Evolutionary conservation across 2,329 filamentous ascomycete genomes (phyloP).

Genomic region (Neocatenulostroma microsporum): DNA sequence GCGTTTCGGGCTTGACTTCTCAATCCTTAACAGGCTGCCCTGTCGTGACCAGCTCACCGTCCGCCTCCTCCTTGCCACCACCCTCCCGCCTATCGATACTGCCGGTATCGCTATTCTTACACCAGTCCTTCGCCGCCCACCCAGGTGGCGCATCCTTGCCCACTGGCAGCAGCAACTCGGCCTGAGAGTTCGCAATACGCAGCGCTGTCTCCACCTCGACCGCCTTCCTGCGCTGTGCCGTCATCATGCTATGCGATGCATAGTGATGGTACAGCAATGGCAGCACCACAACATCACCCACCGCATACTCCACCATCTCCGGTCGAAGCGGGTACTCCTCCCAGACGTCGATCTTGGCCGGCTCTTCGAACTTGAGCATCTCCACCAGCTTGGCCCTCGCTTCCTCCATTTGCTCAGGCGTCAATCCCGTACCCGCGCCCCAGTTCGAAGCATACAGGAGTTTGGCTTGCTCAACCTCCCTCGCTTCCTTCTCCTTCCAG

Average conservation of each 20-base stretch:
- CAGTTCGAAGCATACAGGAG: not conserved
- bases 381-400: slow-evolving; percentile 10
- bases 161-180: not conserved
- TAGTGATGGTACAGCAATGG: slow-evolving; percentile 22
- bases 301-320: slow-evolving; percentile 39
- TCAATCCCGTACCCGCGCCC: not conserved
- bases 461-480: not conserved
- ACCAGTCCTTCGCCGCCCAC: not conserved
- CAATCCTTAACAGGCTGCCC: too few species aligned
- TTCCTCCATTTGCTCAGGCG: not conserved
- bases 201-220: not conserved
- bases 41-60: too few species aligned
- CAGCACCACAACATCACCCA: slow-evolving; percentile 38
- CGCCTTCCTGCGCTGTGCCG: not conserved
- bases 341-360: not conserved
- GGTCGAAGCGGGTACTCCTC: slow-evolving; percentile 30
- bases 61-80: too few species aligned
- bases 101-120: not conserved
- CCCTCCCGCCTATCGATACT: not conserved
- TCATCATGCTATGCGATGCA: not conserved
- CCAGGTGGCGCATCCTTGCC: not conserved
- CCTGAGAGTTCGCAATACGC: not conserved
- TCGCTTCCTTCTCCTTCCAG: not conserved
- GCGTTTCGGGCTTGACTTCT: too few species aligned
- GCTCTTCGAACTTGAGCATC: not conserved